Percentiles rank a stretch among this genome's conserved stretches.
These are phyloP conservation scores for Neonectria coccinea DNA, from an alignment of 2,329 filamentous ascomycete genomes.

Conservation along the genomic window DNA sequence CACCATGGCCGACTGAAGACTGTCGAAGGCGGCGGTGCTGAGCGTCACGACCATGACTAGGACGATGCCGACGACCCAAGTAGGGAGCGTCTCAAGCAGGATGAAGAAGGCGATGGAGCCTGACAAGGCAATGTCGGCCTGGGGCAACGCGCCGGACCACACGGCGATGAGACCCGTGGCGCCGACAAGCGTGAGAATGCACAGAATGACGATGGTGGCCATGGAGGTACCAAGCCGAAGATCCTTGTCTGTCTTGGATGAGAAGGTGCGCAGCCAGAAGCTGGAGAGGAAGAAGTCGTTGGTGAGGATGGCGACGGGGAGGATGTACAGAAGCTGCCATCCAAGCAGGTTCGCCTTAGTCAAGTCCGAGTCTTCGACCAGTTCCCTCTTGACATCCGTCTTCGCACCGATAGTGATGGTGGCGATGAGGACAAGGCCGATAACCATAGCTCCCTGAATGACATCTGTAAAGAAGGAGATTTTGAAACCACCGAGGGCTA, in stretches of 20 bases:
- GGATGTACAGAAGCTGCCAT: constrained; percentile 88
- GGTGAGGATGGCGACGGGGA: constrained; percentile 82
- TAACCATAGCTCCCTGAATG: constrained; percentile 82
- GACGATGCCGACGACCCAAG: constrained; percentile 85
- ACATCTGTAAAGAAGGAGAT: constrained; percentile 89
- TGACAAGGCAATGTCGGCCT: constrained; percentile 66
- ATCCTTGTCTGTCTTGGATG: constrained; percentile 82
- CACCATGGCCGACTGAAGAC: constrained; percentile 84
- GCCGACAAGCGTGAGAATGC: constrained; percentile 80
- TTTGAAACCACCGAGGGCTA: constrained; percentile 82
- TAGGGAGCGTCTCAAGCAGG: constrained; percentile 76
- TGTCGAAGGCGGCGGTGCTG: constrained; percentile 83
- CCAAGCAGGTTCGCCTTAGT: constrained; percentile 78
- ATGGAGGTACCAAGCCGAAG: constrained; percentile 80
- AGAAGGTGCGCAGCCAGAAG: constrained; percentile 88
- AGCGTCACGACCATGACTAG: constrained; percentile 84
- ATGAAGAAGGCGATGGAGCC: constrained; percentile 80
- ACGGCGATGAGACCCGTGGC: constrained; percentile 79
- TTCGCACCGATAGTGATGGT: constrained; percentile 82
- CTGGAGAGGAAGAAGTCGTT: constrained; percentile 90
- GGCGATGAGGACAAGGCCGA: constrained; percentile 79
- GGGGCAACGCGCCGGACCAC: constrained; percentile 78
- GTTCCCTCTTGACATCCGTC: constrained; percentile 75
- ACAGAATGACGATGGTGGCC: constrained; percentile 72
- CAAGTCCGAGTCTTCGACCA: constrained; percentile 76